Evolutionary conservation across 1,284 basidiomycete genomes (phyloP).

Genomic region (Entoloma clypeatum): DNA sequence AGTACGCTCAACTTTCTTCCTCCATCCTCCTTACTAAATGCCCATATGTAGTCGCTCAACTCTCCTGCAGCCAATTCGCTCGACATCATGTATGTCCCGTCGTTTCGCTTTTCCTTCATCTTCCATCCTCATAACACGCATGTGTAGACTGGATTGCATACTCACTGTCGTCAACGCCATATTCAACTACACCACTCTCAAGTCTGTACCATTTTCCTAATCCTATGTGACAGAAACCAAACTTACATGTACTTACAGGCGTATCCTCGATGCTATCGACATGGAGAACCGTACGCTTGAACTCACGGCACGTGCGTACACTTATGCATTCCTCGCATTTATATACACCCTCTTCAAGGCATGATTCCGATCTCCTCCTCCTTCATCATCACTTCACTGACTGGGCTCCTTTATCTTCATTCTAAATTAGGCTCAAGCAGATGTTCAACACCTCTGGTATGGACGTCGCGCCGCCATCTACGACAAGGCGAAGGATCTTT

Average conservation of each 20-base stretch:
- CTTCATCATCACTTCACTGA: slow-evolving; percentile 9
- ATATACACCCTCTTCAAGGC: slow-evolving; percentile 53
- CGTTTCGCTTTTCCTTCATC: neutral
- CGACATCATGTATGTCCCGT: slow-evolving; percentile 53
- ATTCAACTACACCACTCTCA: slow-evolving; percentile 67
- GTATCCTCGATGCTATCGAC: slow-evolving; percentile 46
- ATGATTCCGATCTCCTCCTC: slow-evolving; percentile 1
- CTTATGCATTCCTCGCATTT: slow-evolving; percentile 70
- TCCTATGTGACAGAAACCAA: neutral
- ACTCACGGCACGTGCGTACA: slow-evolving; percentile 58
- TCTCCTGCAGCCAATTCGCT: slow-evolving; percentile 68
- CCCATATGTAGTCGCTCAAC: slow-evolving; percentile 36
- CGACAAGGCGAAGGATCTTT: slow-evolving; percentile 87
- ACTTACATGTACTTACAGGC: slow-evolving; percentile 25
- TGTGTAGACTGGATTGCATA: slow-evolving; percentile 54
- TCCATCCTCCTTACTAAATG: neutral
- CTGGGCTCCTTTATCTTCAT: slow-evolving; percentile 1
- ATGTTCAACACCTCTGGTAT: slow-evolving; percentile 78
- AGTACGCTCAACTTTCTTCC: slow-evolving; percentile 24
- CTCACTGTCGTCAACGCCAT: slow-evolving; percentile 62
- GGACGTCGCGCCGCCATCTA: slow-evolving; percentile 80
- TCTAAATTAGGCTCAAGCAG: slow-evolving; percentile 53
- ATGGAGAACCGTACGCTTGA: slow-evolving; percentile 37
- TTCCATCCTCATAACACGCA: neutral
- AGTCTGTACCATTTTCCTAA: slow-evolving; percentile 31